Base-by-base conservation (phyloP, 768 basidiomycete genomes). In the Suillus clintonianus region DNA sequence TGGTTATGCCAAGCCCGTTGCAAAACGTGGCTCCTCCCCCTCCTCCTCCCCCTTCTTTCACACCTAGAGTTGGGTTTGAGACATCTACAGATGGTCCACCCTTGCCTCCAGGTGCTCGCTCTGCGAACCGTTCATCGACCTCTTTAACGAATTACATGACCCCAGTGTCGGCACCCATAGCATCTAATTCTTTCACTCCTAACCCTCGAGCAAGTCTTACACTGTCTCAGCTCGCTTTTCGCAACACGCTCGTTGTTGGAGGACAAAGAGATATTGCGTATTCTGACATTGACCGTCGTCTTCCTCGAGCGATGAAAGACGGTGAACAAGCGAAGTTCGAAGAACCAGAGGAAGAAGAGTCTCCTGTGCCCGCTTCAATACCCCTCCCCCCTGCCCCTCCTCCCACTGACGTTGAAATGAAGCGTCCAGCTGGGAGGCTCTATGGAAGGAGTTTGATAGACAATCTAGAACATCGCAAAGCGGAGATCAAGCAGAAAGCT, bases 391-490 rank as follows among this genome's bases (percentile, higher is more conserved):
- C 75, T 37, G 71, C 66, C 39, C 66, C 70, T n/a, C 66, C 70
- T 8, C 70, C 78, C 34, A 68, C 72, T 36, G 82, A 80, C 50
- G 64, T 59, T 53, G 74, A 68, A 67, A 63, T 63, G 60, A 76
- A 69, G 60, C 82, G 89, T n/a, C 86, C 87, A 15, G 81, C 90
- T n/a, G 94, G 94, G 27, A 94, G 88, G 78, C 75, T 96, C 32
- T 95, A 86, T 71, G 95, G 95, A 27, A 88, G 88, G 70, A 96
- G 92, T 76, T 81, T 97, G 60, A 95, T 97, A 70, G 95, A 97
- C 72, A 89, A 94, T 72, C 81, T 97, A 11, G 94, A 97, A 73
- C 82, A 80, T 19, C 84, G 95, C 54, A 97, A 97, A 72, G 84
- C 87, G 15, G 84, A 87, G 66, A 91, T 95, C 86, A 88, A 89